A percentile compares a stretch with the other conserved stretches of the same genome.
phyloP scores from a whole-genome alignment of 441 rosid genomes.

The Corymbia citriodora region DNA sequence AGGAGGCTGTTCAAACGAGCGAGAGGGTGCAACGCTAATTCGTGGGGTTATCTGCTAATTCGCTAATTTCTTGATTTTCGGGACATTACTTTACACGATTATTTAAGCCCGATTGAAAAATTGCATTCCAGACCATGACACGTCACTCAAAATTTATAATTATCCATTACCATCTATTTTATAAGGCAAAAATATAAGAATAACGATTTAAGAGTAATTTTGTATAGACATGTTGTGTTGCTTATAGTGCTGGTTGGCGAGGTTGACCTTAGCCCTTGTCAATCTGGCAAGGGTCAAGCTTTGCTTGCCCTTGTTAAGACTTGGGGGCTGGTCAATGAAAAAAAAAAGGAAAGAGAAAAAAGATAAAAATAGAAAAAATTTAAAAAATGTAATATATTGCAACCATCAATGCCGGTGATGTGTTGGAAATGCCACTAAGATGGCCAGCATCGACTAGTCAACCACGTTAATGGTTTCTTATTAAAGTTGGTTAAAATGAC shows the following conservation, averaged over 20 bases:
- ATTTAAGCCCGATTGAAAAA: neutral
- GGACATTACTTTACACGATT: neutral
- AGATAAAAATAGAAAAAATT: neutral
- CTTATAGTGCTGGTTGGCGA: neutral
- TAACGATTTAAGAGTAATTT: neutral
- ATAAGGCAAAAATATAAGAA: neutral
- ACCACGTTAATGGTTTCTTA: no score
- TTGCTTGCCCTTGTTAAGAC: neutral
- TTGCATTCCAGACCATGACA: neutral
- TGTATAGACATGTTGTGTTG: neutral
- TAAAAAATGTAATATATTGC: no score
- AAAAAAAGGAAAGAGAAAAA: neutral
- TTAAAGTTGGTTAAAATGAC: neutral
- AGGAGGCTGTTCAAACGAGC: neutral
- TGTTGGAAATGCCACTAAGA: neutral
- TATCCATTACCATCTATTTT: neutral
- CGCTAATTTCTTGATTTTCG: neutral
- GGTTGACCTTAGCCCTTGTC: fast-evolving
- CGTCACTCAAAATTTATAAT: neutral
- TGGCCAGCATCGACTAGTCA: neutral
- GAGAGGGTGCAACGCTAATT: neutral
- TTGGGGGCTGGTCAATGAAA: no score
- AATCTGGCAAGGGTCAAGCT: neutral
- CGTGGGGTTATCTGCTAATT: neutral
- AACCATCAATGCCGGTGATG: no score